Evolutionary conservation across 2,329 filamentous ascomycete species (phyloP).

Genomic region (Torrubiella hemipterigena): DNA sequence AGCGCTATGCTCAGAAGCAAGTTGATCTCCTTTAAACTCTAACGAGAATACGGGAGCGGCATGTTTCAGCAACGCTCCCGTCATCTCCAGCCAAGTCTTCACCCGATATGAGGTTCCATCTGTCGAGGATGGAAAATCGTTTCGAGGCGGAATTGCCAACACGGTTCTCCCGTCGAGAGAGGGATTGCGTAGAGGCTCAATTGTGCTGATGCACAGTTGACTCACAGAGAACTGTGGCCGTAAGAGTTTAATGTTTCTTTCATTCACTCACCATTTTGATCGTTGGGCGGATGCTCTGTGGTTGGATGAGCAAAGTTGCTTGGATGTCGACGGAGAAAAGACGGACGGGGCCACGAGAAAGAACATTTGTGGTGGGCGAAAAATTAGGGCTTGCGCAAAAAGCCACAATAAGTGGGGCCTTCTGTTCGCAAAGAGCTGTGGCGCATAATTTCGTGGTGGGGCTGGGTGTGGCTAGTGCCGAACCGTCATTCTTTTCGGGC

Average conservation of each 20-base stretch:
- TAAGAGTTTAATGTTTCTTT: constrained; percentile 20
- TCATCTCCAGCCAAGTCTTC: constrained; percentile 56
- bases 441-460: constrained; percentile 4
- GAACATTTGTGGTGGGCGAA: constrained; percentile 19
- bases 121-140: too few relatives aligned
- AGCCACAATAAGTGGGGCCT: constrained; percentile 9
- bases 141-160: constrained; percentile 20
- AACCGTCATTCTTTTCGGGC: not conserved
- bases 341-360: too few relatives aligned
- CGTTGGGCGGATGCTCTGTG: constrained; percentile 20
- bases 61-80: constrained; percentile 35
- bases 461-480: constrained; percentile 7
- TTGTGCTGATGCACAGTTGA: constrained; percentile 20
- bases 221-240: constrained; percentile 24
- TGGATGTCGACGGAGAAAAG: constrained; percentile 17
- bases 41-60: constrained; percentile 55
- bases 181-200: constrained; percentile 15
- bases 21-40: constrained; percentile 83
- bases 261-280: constrained; percentile 31
- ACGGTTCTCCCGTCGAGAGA: constrained; percentile 4
- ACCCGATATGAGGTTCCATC: constrained; percentile 20
- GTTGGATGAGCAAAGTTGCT: constrained; percentile 14
- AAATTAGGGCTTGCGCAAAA: constrained; percentile 24
- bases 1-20: constrained; percentile 64
- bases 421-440: too few relatives aligned